Base-by-base conservation (phyloP, 116 monocot species). In the Posidonia oceanica region DNA sequence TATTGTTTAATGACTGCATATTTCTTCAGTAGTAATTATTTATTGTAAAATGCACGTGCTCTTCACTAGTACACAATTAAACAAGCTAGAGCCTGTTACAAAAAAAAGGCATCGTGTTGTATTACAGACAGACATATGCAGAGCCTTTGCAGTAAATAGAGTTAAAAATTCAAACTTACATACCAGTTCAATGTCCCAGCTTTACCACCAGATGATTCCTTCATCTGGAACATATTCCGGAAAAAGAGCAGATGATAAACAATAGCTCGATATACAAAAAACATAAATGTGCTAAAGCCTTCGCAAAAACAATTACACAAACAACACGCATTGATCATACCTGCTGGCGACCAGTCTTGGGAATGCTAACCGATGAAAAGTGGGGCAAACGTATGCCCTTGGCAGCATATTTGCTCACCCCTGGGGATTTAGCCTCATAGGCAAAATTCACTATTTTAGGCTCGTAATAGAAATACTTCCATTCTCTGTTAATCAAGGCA, bases 321-420 rank as follows among this genome's bases (percentile, higher is more conserved):
- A 39, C 56, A 56, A 67, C 7, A 72, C 7, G 13, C 36, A 53
- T 68, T 68, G 36, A 36, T 4, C 15, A 23, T 11, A 68, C 68
- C 68, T 53, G 68, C 6, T 2, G 21, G 48, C 22, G 10, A 15
- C 29, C 29, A 53, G 6, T 12, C 78, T 80, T 75, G 8, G 88
- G 95, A 39, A 91, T 72, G 57, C 79, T 58, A 38, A 79, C 84
- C 67, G 95, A 86, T 41, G 95, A 91, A 80, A 91, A 91, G 20
- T 79, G 91, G 58, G 86, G 77, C 54, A 91, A 63, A 36, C 37
- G 59, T 68, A 94, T 78, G 39, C 63, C 82, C 4, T 72, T 66
- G 17, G 62, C 61, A 5, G 60, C 70, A 56, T 72, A 52, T 72
- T 75, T 78, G 16, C 29, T 70, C 39, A 57, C 37, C 61, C 68